These are phyloP conservation scores for Neltuma alba DNA, from an alignment of 306 rosid genomes.

Conservation along the genomic window DNA sequence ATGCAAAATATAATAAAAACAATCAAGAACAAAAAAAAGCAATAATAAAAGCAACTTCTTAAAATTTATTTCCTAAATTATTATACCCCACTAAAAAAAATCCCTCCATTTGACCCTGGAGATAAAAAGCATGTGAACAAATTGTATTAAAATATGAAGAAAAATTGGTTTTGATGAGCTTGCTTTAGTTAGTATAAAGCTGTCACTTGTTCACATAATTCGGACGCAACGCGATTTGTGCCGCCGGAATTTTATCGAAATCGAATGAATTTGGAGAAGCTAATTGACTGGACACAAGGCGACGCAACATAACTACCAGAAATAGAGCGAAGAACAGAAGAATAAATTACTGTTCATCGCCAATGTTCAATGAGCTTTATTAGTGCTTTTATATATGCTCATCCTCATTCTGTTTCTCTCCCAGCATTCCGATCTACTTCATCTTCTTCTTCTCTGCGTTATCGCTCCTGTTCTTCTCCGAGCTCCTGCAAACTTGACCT, in stretches of 20 bases:
- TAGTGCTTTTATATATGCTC: background rate
- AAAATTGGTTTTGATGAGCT: background rate
- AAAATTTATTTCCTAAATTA: no score
- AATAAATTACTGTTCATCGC: constrained; percentile 1
- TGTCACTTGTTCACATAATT: background rate
- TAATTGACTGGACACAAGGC: background rate
- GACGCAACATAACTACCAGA: background rate
- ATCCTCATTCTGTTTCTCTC: background rate
- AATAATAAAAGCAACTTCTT: no score
- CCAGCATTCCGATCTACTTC: background rate
- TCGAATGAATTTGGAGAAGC: background rate
- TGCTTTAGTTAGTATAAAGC: background rate
- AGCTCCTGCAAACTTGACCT: background rate
- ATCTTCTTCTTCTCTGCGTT: background rate
- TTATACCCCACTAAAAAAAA: no score
- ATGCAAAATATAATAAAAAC: background rate
- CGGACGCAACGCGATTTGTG: background rate
- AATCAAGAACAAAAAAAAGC: no score
- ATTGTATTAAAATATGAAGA: background rate
- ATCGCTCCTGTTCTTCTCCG: background rate
- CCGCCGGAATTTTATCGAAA: background rate
- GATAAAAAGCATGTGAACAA: background rate
- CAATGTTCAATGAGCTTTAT: constrained; percentile 6
- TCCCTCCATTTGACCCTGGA: background rate
- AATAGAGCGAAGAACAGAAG: background rate